Evolutionary conservation across 2,329 filamentous ascomycete species (phyloP).

Genomic region (Capronia coronata): DNA sequence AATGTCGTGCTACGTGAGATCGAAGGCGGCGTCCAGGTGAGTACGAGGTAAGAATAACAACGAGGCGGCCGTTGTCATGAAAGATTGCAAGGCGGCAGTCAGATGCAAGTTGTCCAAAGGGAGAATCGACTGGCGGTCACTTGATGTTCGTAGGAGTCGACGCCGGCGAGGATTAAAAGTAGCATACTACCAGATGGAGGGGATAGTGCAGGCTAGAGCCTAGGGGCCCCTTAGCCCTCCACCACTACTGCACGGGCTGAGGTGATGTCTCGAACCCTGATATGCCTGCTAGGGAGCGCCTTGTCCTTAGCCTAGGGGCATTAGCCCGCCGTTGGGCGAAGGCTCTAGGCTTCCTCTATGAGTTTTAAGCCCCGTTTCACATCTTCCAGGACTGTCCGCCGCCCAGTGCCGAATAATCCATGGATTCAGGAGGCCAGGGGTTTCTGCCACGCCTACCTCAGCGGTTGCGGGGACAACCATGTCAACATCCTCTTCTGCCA

Average conservation of each 20-base stretch:
- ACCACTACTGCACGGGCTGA: neutral
- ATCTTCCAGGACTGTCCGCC: neutral
- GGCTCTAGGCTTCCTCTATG: constrained; percentile 16
- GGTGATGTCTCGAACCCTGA: too few species aligned
- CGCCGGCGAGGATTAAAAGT: constrained; percentile 5
- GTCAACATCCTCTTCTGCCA: constrained; percentile 11
- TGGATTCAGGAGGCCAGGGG: neutral
- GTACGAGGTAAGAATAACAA: neutral
- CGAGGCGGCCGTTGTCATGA: neutral
- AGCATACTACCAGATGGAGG: neutral
- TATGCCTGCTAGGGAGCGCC: too few species aligned
- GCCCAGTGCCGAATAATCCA: neutral
- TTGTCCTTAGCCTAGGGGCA: too few species aligned
- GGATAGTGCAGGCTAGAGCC: constrained; percentile 5
- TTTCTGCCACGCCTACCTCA: neutral
- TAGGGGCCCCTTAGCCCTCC: neutral
- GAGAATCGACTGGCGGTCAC: constrained; percentile 20
- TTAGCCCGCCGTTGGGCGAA: constrained; percentile 1
- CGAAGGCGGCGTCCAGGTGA: neutral
- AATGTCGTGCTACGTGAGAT: constrained; percentile 3
- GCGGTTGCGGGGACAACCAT: constrained; percentile 19
- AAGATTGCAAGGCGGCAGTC: neutral
- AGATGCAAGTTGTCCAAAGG: constrained; percentile 10
- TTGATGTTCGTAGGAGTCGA: constrained; percentile 11
- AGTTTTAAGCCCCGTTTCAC: constrained; percentile 11